Evolutionary conservation across 176 grass and related monocot species (phyloP).

Genomic region (Hsuehochloa calcarea): DNA sequence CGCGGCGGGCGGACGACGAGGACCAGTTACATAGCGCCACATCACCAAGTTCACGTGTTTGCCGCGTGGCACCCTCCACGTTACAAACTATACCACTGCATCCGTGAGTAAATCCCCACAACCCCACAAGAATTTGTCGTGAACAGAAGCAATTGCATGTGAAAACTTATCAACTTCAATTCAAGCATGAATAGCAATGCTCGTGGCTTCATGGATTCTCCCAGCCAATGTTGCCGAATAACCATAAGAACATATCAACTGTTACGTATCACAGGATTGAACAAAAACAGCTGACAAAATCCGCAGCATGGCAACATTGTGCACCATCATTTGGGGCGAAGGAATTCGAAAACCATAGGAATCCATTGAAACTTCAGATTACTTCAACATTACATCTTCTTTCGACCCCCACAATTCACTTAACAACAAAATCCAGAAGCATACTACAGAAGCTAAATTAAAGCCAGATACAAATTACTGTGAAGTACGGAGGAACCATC

Average conservation of each 20-base stretch:
- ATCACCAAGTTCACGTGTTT: conserved; percentile 5
- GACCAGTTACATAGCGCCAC: not conserved
- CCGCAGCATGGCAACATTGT: not conserved
- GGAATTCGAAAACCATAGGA: not conserved
- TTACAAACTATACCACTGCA: not conserved
- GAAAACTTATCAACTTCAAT: too few species aligned
- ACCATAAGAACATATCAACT: not conserved
- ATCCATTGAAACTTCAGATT: not conserved
- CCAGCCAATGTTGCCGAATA: too few species aligned
- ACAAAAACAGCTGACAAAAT: not conserved
- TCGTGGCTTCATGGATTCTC: too few species aligned
- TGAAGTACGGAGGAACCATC: not conserved
- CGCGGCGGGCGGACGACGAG: not conserved
- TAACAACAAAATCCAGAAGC: not conserved
- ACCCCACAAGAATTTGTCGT: too few species aligned
- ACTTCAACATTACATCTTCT: not conserved
- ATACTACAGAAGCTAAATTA: not conserved
- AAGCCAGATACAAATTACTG: not conserved
- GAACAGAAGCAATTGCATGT: too few species aligned
- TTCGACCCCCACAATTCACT: not conserved
- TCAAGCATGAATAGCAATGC: too few species aligned
- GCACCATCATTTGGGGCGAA: not conserved
- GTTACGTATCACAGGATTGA: not conserved
- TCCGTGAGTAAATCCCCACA: too few species aligned
- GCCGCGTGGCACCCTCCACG: not conserved